Evolutionary conservation across 2,329 filamentous ascomycete genomes (phyloP), one percentile per base, ranked within the genome.

Genomic region (Colletotrichum euphorbiae): DNA sequence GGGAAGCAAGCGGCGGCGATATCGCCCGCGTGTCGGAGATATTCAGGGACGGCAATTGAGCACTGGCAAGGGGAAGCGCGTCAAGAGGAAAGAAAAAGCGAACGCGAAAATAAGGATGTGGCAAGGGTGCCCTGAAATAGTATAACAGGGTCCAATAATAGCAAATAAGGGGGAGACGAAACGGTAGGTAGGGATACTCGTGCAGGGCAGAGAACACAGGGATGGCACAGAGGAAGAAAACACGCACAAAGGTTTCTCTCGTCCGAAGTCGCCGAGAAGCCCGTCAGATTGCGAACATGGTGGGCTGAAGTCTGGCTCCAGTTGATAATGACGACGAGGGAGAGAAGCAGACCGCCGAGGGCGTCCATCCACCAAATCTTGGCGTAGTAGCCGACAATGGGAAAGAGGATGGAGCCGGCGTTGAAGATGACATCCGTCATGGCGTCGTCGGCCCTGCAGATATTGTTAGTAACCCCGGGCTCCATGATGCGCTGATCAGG

Each of bases 371-470:
- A 97, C 93, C 93, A 96, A 62, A 94, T 84, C 13, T 84, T 82
- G n/a, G 87, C 85, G 73, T 91, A 94, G 80, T 87, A 94, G 24
- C 93, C 93, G 62, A 93, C 84, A 8, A 97, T 87, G 1, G 94
- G 94, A 75, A 97, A 97, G 24, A 96, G 85, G 74, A 97, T 96
- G 71, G 91, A 94, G 74, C 96, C 95, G 1, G 88, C 89, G 79
- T 97, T 97, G 86, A 97, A 97, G 36, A 97, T 89, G 31, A 97
- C 92, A 74, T 97, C 92, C 0, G 92, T 91, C 75, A 84, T 81
- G 59, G 84, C 84, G 70, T 86, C 84, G 31, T 85, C 81, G 38
- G 84, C 84, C 61, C 82, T 84, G 60, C 33, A 45, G 3, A 54
- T 42, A 57, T 57, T 48, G 21, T 42, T 71, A 69, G 70, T 67